Base-by-base conservation (phyloP, 805 yeast species). In the Metschnikowia peoriensis region DNA sequence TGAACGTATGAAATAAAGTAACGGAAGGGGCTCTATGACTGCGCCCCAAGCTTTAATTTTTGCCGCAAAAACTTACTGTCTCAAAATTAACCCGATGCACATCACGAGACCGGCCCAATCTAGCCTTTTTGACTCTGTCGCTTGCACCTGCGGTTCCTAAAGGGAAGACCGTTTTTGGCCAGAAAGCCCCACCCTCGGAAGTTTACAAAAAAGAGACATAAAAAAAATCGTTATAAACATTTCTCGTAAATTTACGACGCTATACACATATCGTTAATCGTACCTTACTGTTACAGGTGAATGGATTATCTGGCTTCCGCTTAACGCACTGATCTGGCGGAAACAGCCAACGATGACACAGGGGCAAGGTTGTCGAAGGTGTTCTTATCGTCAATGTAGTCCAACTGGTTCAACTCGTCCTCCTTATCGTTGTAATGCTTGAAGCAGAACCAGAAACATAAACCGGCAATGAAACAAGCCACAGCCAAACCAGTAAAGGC, bases 401-500 rank as follows among this genome's bases (percentile, higher is more conserved):
- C 86, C 60, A 84, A 70, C 35, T 69, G 71, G 66, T 83, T 84
- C 69, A 80, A 72, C 56, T 74, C 81, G 54, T 83, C 87, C 68
- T 84, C 89, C 52, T 69, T 71, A 28, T 69, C 66, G 63, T 85
- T 84, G 68, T 79, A 81, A 55, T 73, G 76, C 29, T 70, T 68
- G 82, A 83, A 86, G 49, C 72, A 60, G 57, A 81, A 39, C 85
- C 86, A 85, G 82, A 88, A 88, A 29, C 73, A 38, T 51, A 76
- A 53, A 22, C 92, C 93, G 37, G 82, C 80, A 53, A 82, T 58
- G 60, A 82, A 71, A 59, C 88, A 79, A 6, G 87, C 77, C 44
- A 77, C 67, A 16, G 84, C 85, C 56, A 86, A 76, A 47, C 87
- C 88, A 47, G 80, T 74, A 68, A 82, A 88, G 63, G 82, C 78